These are phyloP conservation scores for Udeniomyces megalosporus DNA, from an alignment of 768 basidiomycete genomes.

Conservation along the genomic window DNA sequence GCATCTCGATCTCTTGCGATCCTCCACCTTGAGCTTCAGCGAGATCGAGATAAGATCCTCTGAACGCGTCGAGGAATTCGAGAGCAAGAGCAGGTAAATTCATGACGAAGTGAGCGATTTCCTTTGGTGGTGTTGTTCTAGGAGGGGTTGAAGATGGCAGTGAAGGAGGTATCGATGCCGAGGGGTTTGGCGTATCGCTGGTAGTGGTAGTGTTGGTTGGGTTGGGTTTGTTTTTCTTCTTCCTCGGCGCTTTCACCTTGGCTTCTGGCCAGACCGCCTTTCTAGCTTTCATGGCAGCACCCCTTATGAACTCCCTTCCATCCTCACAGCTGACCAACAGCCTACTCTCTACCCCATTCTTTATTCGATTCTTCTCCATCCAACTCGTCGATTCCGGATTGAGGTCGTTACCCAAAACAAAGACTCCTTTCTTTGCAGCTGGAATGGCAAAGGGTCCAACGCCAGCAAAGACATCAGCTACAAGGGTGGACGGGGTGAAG, in stretches of 20 bases:
- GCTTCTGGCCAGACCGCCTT: not conserved
- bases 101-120: conserved; percentile 85
- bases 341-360: conserved; percentile 56
- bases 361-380: conserved; percentile 49
- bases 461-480: conserved; percentile 91
- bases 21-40: conserved; percentile 26
- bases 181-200: not conserved
- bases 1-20: conserved; percentile 38
- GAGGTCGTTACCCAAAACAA: conserved; percentile 80
- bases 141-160: not conserved
- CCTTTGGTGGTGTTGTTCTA: no score
- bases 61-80: conserved; percentile 68
- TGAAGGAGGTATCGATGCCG: not conserved
- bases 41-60: conserved; percentile 44
- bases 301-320: conserved; percentile 61
- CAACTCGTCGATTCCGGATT: conserved; percentile 78
- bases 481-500: conserved; percentile 49
- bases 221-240: no score
- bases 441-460: conserved; percentile 94
- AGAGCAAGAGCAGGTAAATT: conserved; percentile 89
- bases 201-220: no score
- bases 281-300: not conserved
- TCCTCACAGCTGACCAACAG: conserved; percentile 67
- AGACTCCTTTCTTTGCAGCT: conserved; percentile 77
- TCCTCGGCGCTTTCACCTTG: no score